These are phyloP conservation scores for Fomitopsis schrenkii DNA, from an alignment of 1,284 basidiomycete species.

Conservation along the genomic window DNA sequence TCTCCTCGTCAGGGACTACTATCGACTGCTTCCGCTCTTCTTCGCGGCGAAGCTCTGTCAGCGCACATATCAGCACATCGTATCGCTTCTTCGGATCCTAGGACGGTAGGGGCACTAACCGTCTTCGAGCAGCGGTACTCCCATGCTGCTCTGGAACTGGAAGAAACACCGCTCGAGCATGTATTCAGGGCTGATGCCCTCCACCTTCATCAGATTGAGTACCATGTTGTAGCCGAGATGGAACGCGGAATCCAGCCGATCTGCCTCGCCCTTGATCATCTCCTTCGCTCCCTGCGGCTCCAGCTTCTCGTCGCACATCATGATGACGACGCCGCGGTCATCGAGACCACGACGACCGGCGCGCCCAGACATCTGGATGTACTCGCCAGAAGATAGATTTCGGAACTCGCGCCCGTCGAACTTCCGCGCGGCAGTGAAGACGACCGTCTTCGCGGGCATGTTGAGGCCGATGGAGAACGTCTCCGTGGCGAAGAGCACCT, in stretches of 20 bases:
- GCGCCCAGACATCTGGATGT: conserved; percentile 99
- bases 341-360: conserved; percentile 97
- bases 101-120: conserved; percentile 44
- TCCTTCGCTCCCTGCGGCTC: conserved; percentile 90
- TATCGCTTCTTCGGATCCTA: conserved; percentile 6
- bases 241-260: conserved; percentile 96
- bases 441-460: conserved; percentile 99
- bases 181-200: conserved; percentile 97
- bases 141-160: conserved; percentile 95
- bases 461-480: conserved; percentile 99
- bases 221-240: conserved; percentile 99
- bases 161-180: conserved; percentile 99
- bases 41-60: conserved; percentile 69
- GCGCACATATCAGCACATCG: neutral
- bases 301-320: conserved; percentile 99
- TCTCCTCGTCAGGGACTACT: conserved; percentile 78
- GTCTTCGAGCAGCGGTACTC: conserved; percentile 84
- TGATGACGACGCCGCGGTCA: conserved; percentile 98
- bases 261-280: conserved; percentile 99
- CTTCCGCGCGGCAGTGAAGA: conserved; percentile 94
- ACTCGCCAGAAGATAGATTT: conserved; percentile 87
- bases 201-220: conserved; percentile 97
- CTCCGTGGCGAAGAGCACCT: conserved; percentile 98
- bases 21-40: conserved; percentile 70
- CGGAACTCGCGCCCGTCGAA: conserved; percentile 96